A percentile compares a stretch with the other conserved stretches of the same genome.
phyloP scores from a whole-genome alignment of 2,329 filamentous ascomycete genomes.

The Botryotinia convoluta region DNA sequence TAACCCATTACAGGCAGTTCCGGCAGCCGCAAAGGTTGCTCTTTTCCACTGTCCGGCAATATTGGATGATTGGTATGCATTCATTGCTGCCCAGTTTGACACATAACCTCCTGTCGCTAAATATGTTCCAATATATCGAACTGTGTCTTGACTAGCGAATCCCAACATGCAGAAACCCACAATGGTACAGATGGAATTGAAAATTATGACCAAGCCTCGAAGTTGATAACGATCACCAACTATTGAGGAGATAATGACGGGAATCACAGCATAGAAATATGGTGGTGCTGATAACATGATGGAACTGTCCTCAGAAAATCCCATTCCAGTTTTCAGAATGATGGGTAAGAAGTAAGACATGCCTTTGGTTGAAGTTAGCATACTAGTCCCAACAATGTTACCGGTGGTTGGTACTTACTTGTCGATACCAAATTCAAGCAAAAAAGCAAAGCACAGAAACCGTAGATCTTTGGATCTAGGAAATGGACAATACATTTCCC shows the following conservation, averaged over 20 bases:
- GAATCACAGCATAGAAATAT: constrained; percentile 48
- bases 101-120: constrained; percentile 67
- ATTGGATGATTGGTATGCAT: constrained; percentile 85
- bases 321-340: constrained; percentile 60
- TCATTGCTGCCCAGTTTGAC: constrained; percentile 71
- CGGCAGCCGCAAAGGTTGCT: constrained; percentile 71
- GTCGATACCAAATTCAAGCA: constrained; percentile 72
- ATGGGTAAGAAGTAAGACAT: constrained; percentile 79
- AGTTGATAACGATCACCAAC: constrained; percentile 57
- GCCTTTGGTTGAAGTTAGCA: constrained; percentile 39
- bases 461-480: constrained; percentile 59
- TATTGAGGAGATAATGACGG: constrained; percentile 49
- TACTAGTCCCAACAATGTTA: neutral
- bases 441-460: constrained; percentile 61
- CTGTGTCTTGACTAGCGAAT: constrained; percentile 32
- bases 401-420: constrained; percentile 13
- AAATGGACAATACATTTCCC: constrained; percentile 51
- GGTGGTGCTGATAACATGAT: constrained; percentile 56
- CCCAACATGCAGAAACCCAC: constrained; percentile 37
- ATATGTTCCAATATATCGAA: constrained; percentile 41
- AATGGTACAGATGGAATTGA: constrained; percentile 36
- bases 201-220: constrained; percentile 36
- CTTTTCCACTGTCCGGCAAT: constrained; percentile 88
- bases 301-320: constrained; percentile 50
- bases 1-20: constrained; percentile 75